Percentiles rank a stretch among this genome's conserved stretches.
Evolutionary conservation across 331 rosid genomes (phyloP).

Genomic region (Rhamnella rubrinervis): DNA sequence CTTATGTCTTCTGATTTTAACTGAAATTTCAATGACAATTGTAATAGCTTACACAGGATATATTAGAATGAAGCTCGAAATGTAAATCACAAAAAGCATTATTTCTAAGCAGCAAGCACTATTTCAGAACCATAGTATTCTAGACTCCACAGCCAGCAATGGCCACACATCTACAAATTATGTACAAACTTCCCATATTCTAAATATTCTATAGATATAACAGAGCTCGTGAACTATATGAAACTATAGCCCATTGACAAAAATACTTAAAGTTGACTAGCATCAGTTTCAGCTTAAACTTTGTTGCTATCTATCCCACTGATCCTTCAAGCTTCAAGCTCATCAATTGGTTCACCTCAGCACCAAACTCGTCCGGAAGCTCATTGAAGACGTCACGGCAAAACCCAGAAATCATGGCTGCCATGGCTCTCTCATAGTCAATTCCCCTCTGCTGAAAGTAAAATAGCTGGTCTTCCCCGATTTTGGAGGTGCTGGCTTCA

Average conservation of each 20-base stretch:
- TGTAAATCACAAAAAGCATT: too few species aligned
- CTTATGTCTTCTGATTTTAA: too few species aligned
- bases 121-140: too few species aligned
- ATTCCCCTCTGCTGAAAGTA: constrained; percentile 91
- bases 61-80: too few species aligned
- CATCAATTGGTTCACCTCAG: constrained; percentile 90
- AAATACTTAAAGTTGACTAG: background rate
- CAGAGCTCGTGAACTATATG: background rate
- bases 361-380: constrained; percentile 91
- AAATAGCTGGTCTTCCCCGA: constrained; percentile 83
- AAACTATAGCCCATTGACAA: constrained; percentile 9
- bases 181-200: background rate
- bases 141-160: too few species aligned
- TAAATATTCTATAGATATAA: background rate
- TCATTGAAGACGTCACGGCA: constrained; percentile 86
- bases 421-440: constrained; percentile 84
- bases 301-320: constrained; percentile 52
- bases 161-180: too few species aligned
- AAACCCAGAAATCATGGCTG: constrained; percentile 93
- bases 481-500: constrained; percentile 88
- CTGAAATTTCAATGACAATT: too few species aligned
- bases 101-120: too few species aligned
- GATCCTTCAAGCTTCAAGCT: constrained; percentile 96
- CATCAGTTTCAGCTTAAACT: background rate
- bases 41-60: too few species aligned